Evolutionary conservation across 2,329 filamentous ascomycete genomes (phyloP).

Genomic region (Ceratocystis papillata): DNA sequence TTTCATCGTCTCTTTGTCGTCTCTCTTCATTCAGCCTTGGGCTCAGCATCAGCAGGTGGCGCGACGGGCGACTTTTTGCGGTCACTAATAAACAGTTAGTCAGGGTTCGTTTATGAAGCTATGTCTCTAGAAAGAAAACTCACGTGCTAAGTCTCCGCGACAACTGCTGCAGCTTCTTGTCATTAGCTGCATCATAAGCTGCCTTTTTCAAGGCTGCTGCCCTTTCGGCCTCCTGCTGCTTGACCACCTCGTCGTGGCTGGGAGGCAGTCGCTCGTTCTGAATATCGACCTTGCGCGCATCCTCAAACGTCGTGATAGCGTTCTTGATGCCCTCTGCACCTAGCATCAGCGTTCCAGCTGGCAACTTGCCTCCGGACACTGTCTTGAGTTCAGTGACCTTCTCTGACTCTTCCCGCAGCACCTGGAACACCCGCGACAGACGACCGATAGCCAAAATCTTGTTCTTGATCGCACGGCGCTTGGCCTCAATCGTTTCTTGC

Average conservation of each 20-base stretch:
- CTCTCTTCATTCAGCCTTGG: conserved; percentile 12
- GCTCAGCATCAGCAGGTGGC: conserved; percentile 9
- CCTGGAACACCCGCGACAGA: conserved; percentile 94
- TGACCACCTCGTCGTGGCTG: conserved; percentile 79
- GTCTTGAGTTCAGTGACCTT: conserved; percentile 96
- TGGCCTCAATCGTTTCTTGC: conserved; percentile 74
- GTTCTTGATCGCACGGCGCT: conserved; percentile 96
- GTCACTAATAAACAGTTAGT: conserved; percentile 14
- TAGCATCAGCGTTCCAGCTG: conserved; percentile 92
- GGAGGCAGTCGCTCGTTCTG: conserved; percentile 94
- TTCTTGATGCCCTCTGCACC: conserved; percentile 98
- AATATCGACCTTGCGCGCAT: conserved; percentile 89
- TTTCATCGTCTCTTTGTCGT: neutral
- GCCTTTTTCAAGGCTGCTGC: conserved; percentile 78
- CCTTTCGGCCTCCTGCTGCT: conserved; percentile 70
- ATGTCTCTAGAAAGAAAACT: conserved; percentile 36
- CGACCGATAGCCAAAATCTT: conserved; percentile 97
- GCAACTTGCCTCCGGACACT: conserved; percentile 80
- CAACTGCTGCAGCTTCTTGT: conserved; percentile 73
- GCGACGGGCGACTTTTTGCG: conserved; percentile 21
- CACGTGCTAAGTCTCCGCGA: conserved; percentile 93
- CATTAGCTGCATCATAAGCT: conserved; percentile 79
- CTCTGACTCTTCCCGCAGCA: conserved; percentile 93
- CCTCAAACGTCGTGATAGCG: conserved; percentile 92
- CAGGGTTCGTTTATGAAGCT: neutral